A percentile compares a stretch with the other conserved stretches of the same genome.
These are phyloP conservation scores for Leptographium galeiforme DNA, from an alignment of 2,329 filamentous ascomycete genomes.

Conservation along the genomic window DNA sequence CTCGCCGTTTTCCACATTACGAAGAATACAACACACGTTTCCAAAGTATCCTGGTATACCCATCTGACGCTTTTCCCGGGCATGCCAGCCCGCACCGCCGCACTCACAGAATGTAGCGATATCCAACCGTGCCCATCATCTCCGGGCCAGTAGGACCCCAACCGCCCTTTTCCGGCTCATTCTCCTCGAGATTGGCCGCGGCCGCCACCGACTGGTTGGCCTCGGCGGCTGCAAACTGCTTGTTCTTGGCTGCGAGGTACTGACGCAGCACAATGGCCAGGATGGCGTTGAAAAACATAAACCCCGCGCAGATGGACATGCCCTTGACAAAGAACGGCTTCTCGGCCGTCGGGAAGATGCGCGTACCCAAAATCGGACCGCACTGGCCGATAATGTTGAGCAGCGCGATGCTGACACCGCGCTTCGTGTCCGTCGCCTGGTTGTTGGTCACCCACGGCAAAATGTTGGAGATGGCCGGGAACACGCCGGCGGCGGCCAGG, in stretches of 20 bases:
- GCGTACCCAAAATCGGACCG: conserved; percentile 49
- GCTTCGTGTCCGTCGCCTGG: conserved; percentile 51
- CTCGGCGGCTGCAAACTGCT: conserved; percentile 17
- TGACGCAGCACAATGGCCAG: conserved; percentile 19
- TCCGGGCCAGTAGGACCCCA: not conserved
- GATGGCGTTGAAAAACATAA: conserved; percentile 27
- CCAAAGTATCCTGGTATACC: too few species aligned
- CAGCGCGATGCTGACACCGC: conserved; percentile 49
- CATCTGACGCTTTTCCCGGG: too few species aligned
- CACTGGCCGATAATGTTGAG: conserved; percentile 50
- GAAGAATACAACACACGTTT: too few species aligned
- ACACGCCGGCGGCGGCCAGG: conserved; percentile 33
- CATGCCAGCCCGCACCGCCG: too few species aligned
- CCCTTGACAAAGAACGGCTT: conserved; percentile 25
- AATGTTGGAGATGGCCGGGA: conserved; percentile 54
- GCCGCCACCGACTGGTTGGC: conserved; percentile 4
- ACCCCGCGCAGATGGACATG: conserved; percentile 24
- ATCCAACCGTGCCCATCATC: conserved; percentile 10
- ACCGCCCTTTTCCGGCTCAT: conserved; percentile 4
- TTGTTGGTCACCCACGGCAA: conserved; percentile 60
- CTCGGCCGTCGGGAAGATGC: conserved; percentile 39
- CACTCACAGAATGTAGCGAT: conserved; percentile 10
- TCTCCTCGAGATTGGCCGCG: not conserved
- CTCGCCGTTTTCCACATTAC: too few species aligned
- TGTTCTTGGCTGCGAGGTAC: conserved; percentile 21